A percentile compares a stretch with the other conserved stretches of the same genome.
These are phyloP conservation scores for Poronia punctata DNA, from an alignment of 495 filamentous ascomycete species.

Conservation along the genomic window DNA sequence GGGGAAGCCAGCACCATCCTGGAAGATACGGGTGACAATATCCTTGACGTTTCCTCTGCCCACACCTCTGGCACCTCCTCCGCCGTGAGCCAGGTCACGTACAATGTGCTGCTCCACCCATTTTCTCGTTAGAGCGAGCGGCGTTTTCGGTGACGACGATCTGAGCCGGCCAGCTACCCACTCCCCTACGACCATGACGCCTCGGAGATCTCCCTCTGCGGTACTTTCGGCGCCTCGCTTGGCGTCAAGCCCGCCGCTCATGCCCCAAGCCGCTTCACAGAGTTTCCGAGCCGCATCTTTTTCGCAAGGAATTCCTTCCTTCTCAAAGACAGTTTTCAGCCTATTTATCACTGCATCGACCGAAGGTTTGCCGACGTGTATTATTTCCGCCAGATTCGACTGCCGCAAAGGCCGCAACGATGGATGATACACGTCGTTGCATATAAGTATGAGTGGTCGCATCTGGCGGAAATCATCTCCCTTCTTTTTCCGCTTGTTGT, in stretches of 20 bases:
- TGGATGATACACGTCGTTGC: slow-evolving; percentile 96
- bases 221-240: slow-evolving; percentile 53
- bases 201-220: slow-evolving; percentile 84
- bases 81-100: slow-evolving; percentile 61
- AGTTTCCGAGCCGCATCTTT: slow-evolving; percentile 80
- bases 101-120: slow-evolving; percentile 81
- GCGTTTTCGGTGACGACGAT: slow-evolving; percentile 34
- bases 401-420: slow-evolving; percentile 77
- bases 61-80: slow-evolving; percentile 68
- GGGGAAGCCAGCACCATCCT: slow-evolving; percentile 78
- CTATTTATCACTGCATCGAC: slow-evolving; percentile 78
- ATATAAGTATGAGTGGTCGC: slow-evolving; percentile 85
- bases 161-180: slow-evolving; percentile 83
- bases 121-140: slow-evolving; percentile 55
- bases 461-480: slow-evolving; percentile 78
- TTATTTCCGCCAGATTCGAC: slow-evolving; percentile 74
- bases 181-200: slow-evolving; percentile 88
- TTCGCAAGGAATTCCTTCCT: slow-evolving; percentile 79
- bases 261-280: slow-evolving; percentile 91
- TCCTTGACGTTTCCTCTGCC: slow-evolving; percentile 75
- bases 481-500: slow-evolving; percentile 49
- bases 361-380: slow-evolving; percentile 86
- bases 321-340: slow-evolving; percentile 73
- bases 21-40: slow-evolving; percentile 77
- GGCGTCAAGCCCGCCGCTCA: slow-evolving; percentile 52